Conservation (phyloP, 768 basidiomycete genomes). For the Phylloporus rhodoxanthus region DNA sequence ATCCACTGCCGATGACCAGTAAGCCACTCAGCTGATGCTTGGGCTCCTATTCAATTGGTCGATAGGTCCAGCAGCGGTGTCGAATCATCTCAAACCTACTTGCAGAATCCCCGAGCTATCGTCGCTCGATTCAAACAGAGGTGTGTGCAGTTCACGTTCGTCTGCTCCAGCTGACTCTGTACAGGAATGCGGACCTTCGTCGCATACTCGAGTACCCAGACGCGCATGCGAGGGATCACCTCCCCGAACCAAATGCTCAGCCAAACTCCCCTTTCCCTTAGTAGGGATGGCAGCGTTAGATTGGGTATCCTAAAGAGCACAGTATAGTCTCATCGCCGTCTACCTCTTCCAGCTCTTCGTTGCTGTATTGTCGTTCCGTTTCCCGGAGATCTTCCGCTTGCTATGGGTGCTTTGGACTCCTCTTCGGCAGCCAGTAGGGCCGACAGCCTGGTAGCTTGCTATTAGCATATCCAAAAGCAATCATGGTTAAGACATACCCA, state of each 20-base stretch:
- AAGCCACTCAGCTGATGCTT: constrained; percentile 5
- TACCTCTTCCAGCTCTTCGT: constrained; percentile 35
- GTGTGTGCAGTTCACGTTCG: constrained; percentile 29
- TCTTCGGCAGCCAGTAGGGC: constrained; percentile 39
- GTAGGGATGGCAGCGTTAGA: not conserved
- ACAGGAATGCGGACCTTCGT: constrained; percentile 50
- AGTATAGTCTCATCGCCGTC: constrained; percentile 23
- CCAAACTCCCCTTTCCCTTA: constrained; percentile 7
- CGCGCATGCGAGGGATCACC: constrained; percentile 2
- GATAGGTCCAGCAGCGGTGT: constrained; percentile 9
- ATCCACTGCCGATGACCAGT: constrained; percentile 43
- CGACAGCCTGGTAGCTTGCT: constrained; percentile 34
- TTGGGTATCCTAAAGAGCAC: constrained; percentile 6
- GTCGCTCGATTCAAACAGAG: constrained; percentile 66
- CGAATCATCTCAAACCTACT: constrained; percentile 25
- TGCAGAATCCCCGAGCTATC: constrained; percentile 42
- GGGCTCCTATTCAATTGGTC: not conserved
- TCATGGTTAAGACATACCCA: constrained; percentile 37
- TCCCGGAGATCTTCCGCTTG: constrained; percentile 14
- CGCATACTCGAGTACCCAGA: constrained; percentile 52
- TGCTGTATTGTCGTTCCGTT: constrained; percentile 23
- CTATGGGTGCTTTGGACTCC: constrained; percentile 29
- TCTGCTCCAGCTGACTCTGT: constrained; percentile 7
- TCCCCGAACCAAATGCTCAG: constrained; percentile 6
- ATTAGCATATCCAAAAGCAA: constrained; percentile 3